Evolutionary conservation across 148 eudicot genomes (phyloP).

Genomic region (Rhododendron henanense): DNA sequence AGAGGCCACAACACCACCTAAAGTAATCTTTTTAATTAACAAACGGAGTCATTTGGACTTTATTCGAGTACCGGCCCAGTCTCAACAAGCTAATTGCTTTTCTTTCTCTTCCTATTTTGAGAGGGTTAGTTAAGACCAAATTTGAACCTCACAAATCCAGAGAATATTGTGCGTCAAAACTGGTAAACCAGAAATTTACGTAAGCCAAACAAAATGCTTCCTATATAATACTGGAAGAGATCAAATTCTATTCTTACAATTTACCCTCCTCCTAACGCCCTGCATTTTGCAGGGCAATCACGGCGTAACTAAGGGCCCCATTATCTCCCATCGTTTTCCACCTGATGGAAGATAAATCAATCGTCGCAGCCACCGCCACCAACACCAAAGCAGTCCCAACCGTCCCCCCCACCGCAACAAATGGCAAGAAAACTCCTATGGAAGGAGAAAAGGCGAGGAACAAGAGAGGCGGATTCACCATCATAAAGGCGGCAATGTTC

Average conservation of each 20-base stretch:
- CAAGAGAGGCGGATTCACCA: conserved; percentile 11
- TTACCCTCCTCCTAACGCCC: neutral
- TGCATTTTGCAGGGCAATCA: conserved; percentile 12
- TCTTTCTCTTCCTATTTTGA: neutral
- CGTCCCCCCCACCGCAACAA: neutral
- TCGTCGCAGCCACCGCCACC: neutral
- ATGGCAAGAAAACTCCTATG: neutral
- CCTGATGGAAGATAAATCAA: conserved; percentile 4
- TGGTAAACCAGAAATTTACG: neutral
- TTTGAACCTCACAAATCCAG: neutral
- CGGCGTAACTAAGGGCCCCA: neutral
- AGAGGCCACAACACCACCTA: neutral
- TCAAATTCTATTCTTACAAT: neutral
- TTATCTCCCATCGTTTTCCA: neutral
- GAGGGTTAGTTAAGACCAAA: neutral
- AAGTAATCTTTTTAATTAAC: neutral
- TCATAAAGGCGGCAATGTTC: conserved; percentile 20
- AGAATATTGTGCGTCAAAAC: neutral
- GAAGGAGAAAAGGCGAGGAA: conserved; percentile 14
- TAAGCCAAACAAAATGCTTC: neutral
- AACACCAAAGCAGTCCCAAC: neutral
- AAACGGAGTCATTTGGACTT: neutral
- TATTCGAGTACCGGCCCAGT: neutral
- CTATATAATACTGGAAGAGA: neutral
- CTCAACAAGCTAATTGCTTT: neutral